phyloP scores from a whole-genome alignment of 176 grass and related monocot species.

The Metroxylon sagu region DNA sequence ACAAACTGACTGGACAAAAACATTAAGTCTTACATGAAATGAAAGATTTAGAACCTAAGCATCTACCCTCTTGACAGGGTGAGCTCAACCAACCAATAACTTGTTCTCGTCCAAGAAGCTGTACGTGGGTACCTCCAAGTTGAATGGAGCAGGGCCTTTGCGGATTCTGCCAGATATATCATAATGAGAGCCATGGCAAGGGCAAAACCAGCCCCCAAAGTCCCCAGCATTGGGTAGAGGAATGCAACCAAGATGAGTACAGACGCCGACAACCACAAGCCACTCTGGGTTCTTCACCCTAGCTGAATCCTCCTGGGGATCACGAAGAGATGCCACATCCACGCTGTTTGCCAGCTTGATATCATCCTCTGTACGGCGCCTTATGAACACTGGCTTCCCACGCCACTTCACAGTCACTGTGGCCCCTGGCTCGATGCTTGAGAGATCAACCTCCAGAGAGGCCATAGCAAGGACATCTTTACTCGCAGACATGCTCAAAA shows the following conservation, averaged over 20 bases:
- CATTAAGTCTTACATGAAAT: too few species aligned
- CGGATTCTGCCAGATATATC: slow-evolving; percentile 15
- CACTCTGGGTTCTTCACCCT: slow-evolving; percentile 11
- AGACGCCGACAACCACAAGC: slow-evolving; percentile 12
- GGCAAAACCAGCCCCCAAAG: slow-evolving; percentile 17
- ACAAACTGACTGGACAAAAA: too few species aligned
- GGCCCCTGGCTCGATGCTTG: slow-evolving; percentile 5
- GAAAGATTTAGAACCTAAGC: too few species aligned
- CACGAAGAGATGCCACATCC: slow-evolving; percentile 2
- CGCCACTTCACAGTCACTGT: slow-evolving; percentile 15
- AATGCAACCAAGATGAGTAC: slow-evolving; percentile 12
- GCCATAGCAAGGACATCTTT: slow-evolving; percentile 15
- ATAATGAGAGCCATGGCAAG: slow-evolving; percentile 14
- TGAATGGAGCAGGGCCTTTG: slow-evolving; percentile 12
- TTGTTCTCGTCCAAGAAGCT: slow-evolving; percentile 11
- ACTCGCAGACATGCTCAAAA: slow-evolving; percentile 16
- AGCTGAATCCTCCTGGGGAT: slow-evolving; percentile 9
- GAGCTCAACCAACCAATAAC: slow-evolving; percentile 9
- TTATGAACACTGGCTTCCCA: slow-evolving; percentile 15
- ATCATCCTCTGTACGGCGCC: slow-evolving; percentile 5
- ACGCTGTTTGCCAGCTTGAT: slow-evolving; percentile 1
- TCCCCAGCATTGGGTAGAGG: slow-evolving; percentile 15
- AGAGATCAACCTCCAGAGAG: slow-evolving; percentile 13
- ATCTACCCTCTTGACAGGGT: too few species aligned
- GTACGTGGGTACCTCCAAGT: slow-evolving; percentile 9